Evolutionary conservation across 2,329 filamentous ascomycete species (phyloP).

Genomic region (Paecilomyces variotii): DNA sequence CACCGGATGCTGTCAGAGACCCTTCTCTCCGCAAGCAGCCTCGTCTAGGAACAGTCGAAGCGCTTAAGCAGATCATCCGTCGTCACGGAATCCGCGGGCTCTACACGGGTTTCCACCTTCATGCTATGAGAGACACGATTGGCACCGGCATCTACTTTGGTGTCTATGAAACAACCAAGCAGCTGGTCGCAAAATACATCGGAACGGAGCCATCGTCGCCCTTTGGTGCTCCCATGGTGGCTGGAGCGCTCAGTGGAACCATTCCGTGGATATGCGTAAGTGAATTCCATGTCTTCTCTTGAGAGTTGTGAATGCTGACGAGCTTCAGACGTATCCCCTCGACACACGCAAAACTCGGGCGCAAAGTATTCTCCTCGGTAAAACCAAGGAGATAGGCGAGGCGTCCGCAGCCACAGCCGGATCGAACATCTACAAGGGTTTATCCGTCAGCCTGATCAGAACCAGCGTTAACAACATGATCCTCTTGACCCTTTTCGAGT

Average conservation of each 20-base stretch:
- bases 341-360: conserved; percentile 43
- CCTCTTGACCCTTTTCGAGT: conserved; percentile 39
- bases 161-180: conserved; percentile 41
- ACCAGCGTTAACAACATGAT: conserved; percentile 44
- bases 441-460: conserved; percentile 40
- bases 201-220: conserved; percentile 33
- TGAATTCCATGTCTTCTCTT: neutral
- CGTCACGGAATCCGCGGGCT: conserved; percentile 37
- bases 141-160: conserved; percentile 41
- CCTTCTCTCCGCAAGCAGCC: conserved; percentile 28
- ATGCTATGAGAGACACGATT: conserved; percentile 37
- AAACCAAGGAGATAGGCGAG: conserved; percentile 33
- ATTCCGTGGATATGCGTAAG: conserved; percentile 41
- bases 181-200: conserved; percentile 36
- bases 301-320: neutral
- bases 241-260: conserved; percentile 40
- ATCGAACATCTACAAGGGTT: conserved; percentile 40
- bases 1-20: conserved; percentile 25
- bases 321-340: conserved; percentile 38
- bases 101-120: conserved; percentile 39
- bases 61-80: conserved; percentile 35
- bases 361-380: conserved; percentile 39
- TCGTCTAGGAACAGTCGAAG: conserved; percentile 34
- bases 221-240: conserved; percentile 37
- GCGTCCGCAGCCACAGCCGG: conserved; percentile 31